Conservation (phyloP, 495 filamentous ascomycete species). For the Baudoinia panamericana region DNA sequence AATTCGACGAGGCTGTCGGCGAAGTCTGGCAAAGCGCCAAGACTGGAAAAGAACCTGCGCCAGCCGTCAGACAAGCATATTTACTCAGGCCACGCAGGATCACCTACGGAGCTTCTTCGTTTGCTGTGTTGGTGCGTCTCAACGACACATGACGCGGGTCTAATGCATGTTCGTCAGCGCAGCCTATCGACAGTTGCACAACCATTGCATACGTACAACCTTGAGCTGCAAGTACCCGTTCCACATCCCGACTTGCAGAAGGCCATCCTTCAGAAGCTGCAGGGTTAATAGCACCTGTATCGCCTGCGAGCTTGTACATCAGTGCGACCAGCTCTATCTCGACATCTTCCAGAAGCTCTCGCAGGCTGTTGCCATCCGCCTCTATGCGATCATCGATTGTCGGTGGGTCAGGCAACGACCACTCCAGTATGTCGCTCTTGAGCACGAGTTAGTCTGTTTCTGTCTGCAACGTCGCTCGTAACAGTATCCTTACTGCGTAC, state of each 20-base stretch:
- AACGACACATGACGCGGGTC: slow-evolving; percentile 8
- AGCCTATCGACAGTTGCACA: neutral
- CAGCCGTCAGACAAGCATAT: slow-evolving; percentile 9
- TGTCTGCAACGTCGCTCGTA: neutral
- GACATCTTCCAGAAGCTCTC: slow-evolving; percentile 17
- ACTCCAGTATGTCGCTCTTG: slow-evolving; percentile 1
- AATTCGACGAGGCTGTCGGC: slow-evolving; percentile 40
- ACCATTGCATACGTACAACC: slow-evolving; percentile 13
- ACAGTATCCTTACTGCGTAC: slow-evolving; percentile 17
- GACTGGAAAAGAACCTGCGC: slow-evolving; percentile 34
- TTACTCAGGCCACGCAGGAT: neutral
- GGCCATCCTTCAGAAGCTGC: slow-evolving; percentile 35
- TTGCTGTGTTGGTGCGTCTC: slow-evolving; percentile 2
- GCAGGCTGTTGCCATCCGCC: slow-evolving; percentile 7
- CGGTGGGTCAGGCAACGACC: slow-evolving; percentile 10
- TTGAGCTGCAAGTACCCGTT: slow-evolving; percentile 15
- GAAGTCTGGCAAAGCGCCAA: slow-evolving; percentile 37
- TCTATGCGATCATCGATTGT: slow-evolving; percentile 3
- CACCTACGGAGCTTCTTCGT: slow-evolving; percentile 14
- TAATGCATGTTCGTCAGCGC: too few species aligned
- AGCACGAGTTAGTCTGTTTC: neutral
- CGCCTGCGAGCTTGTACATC: slow-evolving; percentile 14
- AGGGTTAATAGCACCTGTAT: slow-evolving; percentile 50
- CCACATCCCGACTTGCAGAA: slow-evolving; percentile 11
- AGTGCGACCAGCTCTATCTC: slow-evolving; percentile 14